Evolutionary conservation across 1,284 basidiomycete species (phyloP).

Genomic region (Fomitopsis pinicola): DNA sequence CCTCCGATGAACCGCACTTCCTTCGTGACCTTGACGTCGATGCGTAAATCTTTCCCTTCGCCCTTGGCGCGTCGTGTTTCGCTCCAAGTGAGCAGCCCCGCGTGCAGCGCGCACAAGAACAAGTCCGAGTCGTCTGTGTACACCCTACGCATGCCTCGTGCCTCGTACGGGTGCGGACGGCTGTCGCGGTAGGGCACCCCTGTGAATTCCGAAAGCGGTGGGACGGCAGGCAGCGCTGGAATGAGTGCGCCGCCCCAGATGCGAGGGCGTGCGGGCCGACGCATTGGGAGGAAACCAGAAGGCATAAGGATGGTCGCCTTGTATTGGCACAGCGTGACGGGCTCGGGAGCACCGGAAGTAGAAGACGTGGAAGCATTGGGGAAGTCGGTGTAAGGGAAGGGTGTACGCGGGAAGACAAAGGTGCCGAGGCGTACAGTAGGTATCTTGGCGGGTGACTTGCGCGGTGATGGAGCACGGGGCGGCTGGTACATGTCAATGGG

Average conservation of each 20-base stretch:
- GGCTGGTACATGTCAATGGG: neutral
- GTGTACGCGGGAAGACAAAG: slow-evolving; percentile 41
- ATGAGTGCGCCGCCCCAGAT: slow-evolving; percentile 68
- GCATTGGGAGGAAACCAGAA: slow-evolving; percentile 47
- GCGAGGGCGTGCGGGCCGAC: slow-evolving; percentile 43
- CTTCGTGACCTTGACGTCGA: slow-evolving; percentile 44
- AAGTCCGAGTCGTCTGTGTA: slow-evolving; percentile 77
- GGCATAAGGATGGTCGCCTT: slow-evolving; percentile 60
- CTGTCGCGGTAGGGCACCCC: slow-evolving; percentile 11
- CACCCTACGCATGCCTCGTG: slow-evolving; percentile 36
- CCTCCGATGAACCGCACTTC: slow-evolving; percentile 42
- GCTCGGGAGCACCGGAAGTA: slow-evolving; percentile 7
- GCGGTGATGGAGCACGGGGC: slow-evolving; percentile 7
- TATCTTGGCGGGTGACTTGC: slow-evolving; percentile 16
- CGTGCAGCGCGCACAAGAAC: slow-evolving; percentile 70
- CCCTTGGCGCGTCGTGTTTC: slow-evolving; percentile 44
- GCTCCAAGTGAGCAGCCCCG: slow-evolving; percentile 61
- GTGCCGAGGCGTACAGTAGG: slow-evolving; percentile 46
- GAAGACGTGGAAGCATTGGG: slow-evolving; percentile 16
- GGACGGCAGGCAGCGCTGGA: slow-evolving; percentile 32
- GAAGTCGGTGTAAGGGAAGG: slow-evolving; percentile 38
- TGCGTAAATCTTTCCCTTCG: slow-evolving; percentile 49
- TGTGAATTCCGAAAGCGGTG: slow-evolving; percentile 10
- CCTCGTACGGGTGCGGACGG: slow-evolving; percentile 21
- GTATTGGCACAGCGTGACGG: slow-evolving; percentile 43